phyloP scores from a whole-genome alignment of 75 land plant genomes.

The Adiantum capillusveneris region DNA sequence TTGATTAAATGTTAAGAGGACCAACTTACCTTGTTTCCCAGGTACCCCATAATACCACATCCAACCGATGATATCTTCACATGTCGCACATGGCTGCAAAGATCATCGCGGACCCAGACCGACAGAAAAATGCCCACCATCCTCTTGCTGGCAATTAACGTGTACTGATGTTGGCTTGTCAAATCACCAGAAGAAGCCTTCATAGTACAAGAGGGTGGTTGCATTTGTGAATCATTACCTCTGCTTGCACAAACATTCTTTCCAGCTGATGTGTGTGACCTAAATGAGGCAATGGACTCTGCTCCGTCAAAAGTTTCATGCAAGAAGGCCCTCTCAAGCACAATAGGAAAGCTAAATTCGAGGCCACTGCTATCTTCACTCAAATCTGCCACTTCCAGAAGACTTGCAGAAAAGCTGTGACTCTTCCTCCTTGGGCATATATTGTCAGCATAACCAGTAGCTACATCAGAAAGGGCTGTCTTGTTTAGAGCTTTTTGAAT shows the following conservation, averaged over 20 bases:
- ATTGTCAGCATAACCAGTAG: background rate
- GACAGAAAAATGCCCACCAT: conserved; percentile 93
- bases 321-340: background rate
- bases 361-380: background rate
- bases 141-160: conserved; percentile 65
- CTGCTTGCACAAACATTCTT: background rate
- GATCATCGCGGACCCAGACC: conserved; percentile 64
- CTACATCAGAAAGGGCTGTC: background rate
- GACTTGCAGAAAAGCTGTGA: background rate
- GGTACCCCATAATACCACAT: conserved; percentile 75
- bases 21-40: conserved; percentile 76
- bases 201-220: background rate
- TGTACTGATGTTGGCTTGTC: conserved; percentile 15
- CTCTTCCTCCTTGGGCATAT: background rate
- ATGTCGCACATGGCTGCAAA: conserved; percentile 33
- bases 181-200: conserved; percentile 7
- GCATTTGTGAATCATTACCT: background rate
- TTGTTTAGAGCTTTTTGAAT: conserved; percentile 49
- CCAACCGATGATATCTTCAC: conserved; percentile 72
- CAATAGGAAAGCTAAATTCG: background rate
- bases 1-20: background rate
- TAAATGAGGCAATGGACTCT: background rate
- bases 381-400: background rate
- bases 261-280: background rate
- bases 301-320: background rate